These are phyloP conservation scores for Rhynchosporium secalis DNA, from an alignment of 2,329 filamentous ascomycete genomes.

Conservation along the genomic window DNA sequence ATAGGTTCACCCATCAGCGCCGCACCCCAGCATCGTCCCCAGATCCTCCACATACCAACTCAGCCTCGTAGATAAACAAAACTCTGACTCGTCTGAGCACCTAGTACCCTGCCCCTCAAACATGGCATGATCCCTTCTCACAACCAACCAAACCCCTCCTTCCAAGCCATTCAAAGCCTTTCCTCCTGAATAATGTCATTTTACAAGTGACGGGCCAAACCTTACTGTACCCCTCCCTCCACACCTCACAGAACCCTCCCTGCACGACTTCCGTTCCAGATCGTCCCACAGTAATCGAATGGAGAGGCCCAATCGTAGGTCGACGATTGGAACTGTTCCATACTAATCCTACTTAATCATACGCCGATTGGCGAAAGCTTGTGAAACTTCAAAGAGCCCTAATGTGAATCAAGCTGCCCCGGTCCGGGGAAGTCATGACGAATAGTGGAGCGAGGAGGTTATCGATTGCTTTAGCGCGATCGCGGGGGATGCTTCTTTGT, in stretches of 20 bases:
- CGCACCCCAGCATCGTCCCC: constrained; percentile 8
- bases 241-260: constrained; percentile 11
- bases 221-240: constrained; percentile 20
- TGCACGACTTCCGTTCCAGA: constrained; percentile 19
- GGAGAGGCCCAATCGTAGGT: constrained; percentile 3
- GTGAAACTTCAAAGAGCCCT: neutral
- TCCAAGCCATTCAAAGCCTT: neutral
- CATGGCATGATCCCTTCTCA: constrained; percentile 17
- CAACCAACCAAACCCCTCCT: constrained; percentile 12
- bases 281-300: constrained; percentile 15
- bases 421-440: constrained; percentile 15
- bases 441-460: constrained; percentile 10
- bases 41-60: neutral
- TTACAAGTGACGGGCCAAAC: neutral
- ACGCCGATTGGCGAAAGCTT: neutral
- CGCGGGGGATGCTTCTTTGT: constrained; percentile 9
- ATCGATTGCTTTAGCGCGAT: constrained; percentile 16
- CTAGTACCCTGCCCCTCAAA: constrained; percentile 14
- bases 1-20: neutral
- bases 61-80: constrained; percentile 13
- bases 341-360: constrained; percentile 10
- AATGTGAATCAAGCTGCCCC: neutral
- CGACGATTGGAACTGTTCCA: constrained; percentile 7
- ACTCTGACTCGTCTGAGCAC: neutral
- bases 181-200: too few species aligned